Evolutionary conservation across 2,329 filamentous ascomycete genomes (phyloP), one percentile per base, ranked within the genome.

Genomic region (Botrytis cinerea): DNA sequence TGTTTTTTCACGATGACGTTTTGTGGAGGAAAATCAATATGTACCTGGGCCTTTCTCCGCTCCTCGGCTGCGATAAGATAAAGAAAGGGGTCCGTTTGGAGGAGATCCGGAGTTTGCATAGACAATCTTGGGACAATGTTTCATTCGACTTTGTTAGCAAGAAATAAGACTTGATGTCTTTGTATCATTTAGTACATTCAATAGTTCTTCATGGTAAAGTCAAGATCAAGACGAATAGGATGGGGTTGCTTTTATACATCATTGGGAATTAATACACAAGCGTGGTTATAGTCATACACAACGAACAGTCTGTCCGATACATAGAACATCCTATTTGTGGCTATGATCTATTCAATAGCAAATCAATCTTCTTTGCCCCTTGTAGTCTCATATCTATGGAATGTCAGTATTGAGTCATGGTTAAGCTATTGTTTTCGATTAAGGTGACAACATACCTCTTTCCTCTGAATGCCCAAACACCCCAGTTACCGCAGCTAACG

Each of bases 401-500:
- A 20, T 22, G 72, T 78, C 74, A 77, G 72, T 70, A 71, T 71
- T 14, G 1, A 51, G 43, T 46, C 14, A 57, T 46, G 5, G 22
- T 22, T 48, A 1, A 51, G 43, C 25, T 12, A 57, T 46, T 10
- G 28, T 28, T 59, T 18, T 61, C 6, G 12, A 38, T 38, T 18
- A 64, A 25, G 8, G 46, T 45, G 25, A 14, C 35, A 70, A 74
- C 89, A 78, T 88, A 98, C 89, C 95, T 92, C 89, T 99, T 99
- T 78, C 96, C 96, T 84, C 96, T 90, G 86, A 99, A 99, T 22
- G 92, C 94, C 94, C 97, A 99, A 2, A 97, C 86, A 18, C 96
- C 96, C 94, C 94, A 99, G 83, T 99, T 99, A 72, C 96, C 95
- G 80, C 94, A 97, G 78, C 92, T 97, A 75, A 98, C 86, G 82